Conservation (phyloP, 495 filamentous ascomycete species). For the Saxophila tyrrhenica region DNA sequence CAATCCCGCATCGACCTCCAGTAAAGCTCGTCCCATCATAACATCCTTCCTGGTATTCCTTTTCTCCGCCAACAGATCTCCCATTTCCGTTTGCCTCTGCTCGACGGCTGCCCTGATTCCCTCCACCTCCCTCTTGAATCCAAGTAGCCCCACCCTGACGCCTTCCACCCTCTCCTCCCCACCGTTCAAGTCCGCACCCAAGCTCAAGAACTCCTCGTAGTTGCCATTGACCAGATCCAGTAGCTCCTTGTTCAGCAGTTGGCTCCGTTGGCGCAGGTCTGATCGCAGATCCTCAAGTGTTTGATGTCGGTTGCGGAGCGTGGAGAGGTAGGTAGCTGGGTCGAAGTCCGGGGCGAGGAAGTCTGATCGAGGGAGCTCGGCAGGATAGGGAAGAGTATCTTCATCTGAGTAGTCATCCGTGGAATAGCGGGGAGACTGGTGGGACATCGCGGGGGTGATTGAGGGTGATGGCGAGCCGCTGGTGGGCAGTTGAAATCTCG, state of each 20-base stretch:
- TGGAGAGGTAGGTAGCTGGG: conserved; percentile 70
- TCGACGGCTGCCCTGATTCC: conserved; percentile 44
- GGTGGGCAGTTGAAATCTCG: conserved; percentile 5
- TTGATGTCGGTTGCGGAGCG: conserved; percentile 76
- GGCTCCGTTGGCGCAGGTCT: conserved; percentile 67
- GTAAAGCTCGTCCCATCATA: conserved; percentile 36
- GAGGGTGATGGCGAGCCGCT: conserved; percentile 1
- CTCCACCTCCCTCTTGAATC: conserved; percentile 70
- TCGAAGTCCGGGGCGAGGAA: conserved; percentile 73
- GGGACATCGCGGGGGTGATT: conserved; percentile 5
- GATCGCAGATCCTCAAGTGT: conserved; percentile 86
- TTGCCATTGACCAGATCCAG: conserved; percentile 89
- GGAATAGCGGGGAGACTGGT: conserved; percentile 15
- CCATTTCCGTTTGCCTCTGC: conserved; percentile 42
- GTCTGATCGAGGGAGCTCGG: conserved; percentile 62
- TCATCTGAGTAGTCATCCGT: conserved; percentile 48
- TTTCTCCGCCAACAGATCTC: conserved; percentile 43
- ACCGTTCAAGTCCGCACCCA: conserved; percentile 71
- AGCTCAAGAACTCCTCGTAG: conserved; percentile 75
- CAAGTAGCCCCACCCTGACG: conserved; percentile 73
- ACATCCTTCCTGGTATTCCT: conserved; percentile 39
- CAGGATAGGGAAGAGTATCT: conserved; percentile 68
- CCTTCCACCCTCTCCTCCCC: conserved; percentile 90
- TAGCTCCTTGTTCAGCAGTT: conserved; percentile 67
- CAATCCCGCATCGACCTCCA: conserved; percentile 35